Percentiles rank a stretch among this genome's conserved stretches.
phyloP scores from a whole-genome alignment of 2,329 filamentous ascomycete genomes.

The Beauveria asiatica region DNA sequence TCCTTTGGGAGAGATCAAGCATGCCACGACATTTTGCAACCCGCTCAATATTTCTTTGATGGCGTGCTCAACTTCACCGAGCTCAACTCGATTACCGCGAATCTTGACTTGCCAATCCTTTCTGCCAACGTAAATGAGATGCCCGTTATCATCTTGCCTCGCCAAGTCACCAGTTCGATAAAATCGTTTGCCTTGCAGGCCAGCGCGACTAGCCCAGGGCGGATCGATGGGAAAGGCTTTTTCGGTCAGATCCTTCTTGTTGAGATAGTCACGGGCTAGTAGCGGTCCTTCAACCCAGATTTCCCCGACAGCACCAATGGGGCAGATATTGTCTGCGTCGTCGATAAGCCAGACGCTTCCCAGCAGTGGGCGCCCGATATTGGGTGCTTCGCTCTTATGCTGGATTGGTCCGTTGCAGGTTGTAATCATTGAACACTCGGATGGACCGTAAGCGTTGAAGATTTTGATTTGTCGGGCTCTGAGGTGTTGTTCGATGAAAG shows the following conservation, averaged over 20 bases:
- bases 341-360: slow-evolving; percentile 16
- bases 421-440: slow-evolving; percentile 26
- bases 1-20: not conserved
- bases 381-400: not conserved
- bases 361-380: slow-evolving; percentile 5
- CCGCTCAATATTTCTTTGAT: slow-evolving; percentile 1
- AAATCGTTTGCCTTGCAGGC: slow-evolving; percentile 15
- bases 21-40: not conserved
- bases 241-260: slow-evolving; percentile 26
- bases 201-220: not conserved
- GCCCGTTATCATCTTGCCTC: slow-evolving; percentile 22
- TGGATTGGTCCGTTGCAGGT: not conserved
- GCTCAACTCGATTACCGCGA: slow-evolving; percentile 44
- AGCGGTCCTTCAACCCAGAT: slow-evolving; percentile 32
- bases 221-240: slow-evolving; percentile 7
- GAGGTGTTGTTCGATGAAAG: slow-evolving; percentile 21
- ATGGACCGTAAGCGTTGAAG: slow-evolving; percentile 33
- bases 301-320: slow-evolving; percentile 21
- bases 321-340: slow-evolving; percentile 14
- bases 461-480: slow-evolving; percentile 24
- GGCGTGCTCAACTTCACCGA: slow-evolving; percentile 17
- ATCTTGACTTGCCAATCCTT: slow-evolving; percentile 50
- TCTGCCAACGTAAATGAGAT: slow-evolving; percentile 36
- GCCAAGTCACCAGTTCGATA: slow-evolving; percentile 40
- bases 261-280: slow-evolving; percentile 40